Conservation (phyloP, 495 filamentous ascomycete genomes). For the Aspergillus sparsus region DNA sequence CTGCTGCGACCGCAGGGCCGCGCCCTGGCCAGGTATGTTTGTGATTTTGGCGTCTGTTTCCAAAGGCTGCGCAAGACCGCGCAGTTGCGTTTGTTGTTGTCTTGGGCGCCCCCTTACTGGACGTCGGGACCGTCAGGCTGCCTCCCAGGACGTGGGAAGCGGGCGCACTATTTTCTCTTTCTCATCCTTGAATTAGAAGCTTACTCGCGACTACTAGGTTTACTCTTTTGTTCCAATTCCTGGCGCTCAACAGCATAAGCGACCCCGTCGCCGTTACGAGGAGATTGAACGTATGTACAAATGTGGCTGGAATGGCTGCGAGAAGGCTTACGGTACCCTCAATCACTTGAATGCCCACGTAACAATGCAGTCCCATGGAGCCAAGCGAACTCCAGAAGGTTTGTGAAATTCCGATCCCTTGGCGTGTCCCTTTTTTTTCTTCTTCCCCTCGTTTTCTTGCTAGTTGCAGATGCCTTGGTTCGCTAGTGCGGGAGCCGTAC, state of each 20-base stretch:
- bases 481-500: conserved; percentile 39
- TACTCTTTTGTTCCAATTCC: conserved; percentile 99
- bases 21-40: conserved; percentile 74
- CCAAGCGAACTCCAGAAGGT: conserved; percentile 96
- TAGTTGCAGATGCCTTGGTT: conserved; percentile 41
- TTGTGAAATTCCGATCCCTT: conserved; percentile 37
- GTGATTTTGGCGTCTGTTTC: conserved; percentile 40
- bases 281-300: conserved; percentile 99
- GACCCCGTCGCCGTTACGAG: conserved; percentile 90
- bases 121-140: conserved; percentile 22
- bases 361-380: conserved; percentile 94
- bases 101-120: conserved; percentile 32
- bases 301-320: conserved; percentile 96
- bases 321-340: conserved; percentile 95
- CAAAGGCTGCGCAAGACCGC: conserved; percentile 36
- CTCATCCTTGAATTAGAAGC: conserved; percentile 14
- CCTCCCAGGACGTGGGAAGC: conserved; percentile 36
- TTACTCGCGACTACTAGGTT: conserved; percentile 58
- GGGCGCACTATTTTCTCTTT: conserved; percentile 31
- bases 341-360: conserved; percentile 98
- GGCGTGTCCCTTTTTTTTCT: conserved; percentile 15
- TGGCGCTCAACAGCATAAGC: conserved; percentile 95
- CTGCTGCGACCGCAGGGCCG: conserved; percentile 60
- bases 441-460: conserved; percentile 15
- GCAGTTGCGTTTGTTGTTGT: conserved; percentile 35